Evolutionary conservation across 202 grass and related monocot genomes (phyloP), one percentile per base, ranked within the genome.

Genomic region (Panicum hallii): DNA sequence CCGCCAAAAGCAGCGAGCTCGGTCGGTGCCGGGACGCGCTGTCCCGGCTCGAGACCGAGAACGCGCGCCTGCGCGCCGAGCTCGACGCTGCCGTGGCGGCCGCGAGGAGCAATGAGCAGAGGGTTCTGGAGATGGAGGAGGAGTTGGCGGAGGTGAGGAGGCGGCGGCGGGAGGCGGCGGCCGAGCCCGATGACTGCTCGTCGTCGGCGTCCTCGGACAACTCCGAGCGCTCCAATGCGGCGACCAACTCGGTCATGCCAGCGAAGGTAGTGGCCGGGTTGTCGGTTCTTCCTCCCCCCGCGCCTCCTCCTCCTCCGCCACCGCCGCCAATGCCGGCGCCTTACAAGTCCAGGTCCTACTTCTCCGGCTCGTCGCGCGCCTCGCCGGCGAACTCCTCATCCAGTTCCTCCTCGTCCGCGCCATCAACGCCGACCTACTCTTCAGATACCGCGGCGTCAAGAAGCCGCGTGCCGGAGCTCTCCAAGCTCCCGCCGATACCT

Each of bases 401-500:
- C 5, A 86, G 55, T 22, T 91, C 84, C 40, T 85, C 89, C 5
- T 86, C 84, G 10, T 90, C 85, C 4, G 68, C 79, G 7, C 85
- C 85, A 4, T 90, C 95, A 2, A 79, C 83, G 64, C 79, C 86
- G 1, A 89, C 75, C 22, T 90, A 70, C 52, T 80, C 82, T 5
- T 84, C 93, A 4, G 91, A 89, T 42, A 87, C 90, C 9, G 87
- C 85, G 2, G 89, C 81, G 0, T 91, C 89, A 0, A 80, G 81
- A 22, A 50, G 81, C 81, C 85, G 77, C 40, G 42, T 49, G 16
- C 85, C 76, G 64, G 85, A 84, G 22, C 79, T 96, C 26, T 78
- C 84, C 1, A 86, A 94, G 79, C 91, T 99, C 17, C 95, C 91
- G 8, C 94, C 88, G 26, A 91, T 91, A 46, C 83, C 85, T 0